These are phyloP conservation scores for Pyricularia grisea DNA, from an alignment of 2,329 filamentous ascomycete genomes.

Conservation along the genomic window DNA sequence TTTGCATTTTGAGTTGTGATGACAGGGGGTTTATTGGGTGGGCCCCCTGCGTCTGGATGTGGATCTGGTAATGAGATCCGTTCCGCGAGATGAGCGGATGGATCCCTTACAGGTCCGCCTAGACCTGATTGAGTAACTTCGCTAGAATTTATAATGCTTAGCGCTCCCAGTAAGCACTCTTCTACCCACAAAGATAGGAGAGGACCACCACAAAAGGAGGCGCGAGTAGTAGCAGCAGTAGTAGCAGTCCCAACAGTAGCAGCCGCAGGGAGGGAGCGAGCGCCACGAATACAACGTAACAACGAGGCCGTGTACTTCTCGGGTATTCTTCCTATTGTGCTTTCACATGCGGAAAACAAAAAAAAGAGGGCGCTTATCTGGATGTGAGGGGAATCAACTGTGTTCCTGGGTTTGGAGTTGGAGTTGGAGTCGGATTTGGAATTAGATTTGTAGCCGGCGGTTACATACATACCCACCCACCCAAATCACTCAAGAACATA, in stretches of 20 bases:
- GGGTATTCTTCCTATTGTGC: not conserved
- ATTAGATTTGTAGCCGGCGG: not conserved
- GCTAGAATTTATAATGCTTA: too few species aligned
- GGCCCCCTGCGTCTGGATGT: not conserved
- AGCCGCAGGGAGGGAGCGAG: too few species aligned
- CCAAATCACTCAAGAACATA: too few species aligned
- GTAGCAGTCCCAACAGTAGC: too few species aligned
- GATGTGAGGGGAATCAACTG: not conserved
- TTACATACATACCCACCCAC: too few species aligned
- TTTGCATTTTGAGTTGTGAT: not conserved
- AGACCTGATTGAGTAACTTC: not conserved
- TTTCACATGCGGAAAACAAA: not conserved
- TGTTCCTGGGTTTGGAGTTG: not conserved
- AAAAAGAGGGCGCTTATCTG: not conserved
- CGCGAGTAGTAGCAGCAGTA: not conserved
- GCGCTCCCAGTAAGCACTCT: not conserved
- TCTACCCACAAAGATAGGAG: not conserved
- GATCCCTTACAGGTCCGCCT: not conserved
- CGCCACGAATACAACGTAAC: not conserved
- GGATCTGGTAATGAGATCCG: not conserved
- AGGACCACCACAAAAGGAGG: not conserved
- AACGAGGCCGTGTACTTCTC: not conserved
- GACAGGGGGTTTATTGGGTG: not conserved
- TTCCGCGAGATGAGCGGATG: not conserved
- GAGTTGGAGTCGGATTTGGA: not conserved